Evolutionary conservation across 129 eudicot genomes (phyloP).

Genomic region (Calendula officinalis): DNA sequence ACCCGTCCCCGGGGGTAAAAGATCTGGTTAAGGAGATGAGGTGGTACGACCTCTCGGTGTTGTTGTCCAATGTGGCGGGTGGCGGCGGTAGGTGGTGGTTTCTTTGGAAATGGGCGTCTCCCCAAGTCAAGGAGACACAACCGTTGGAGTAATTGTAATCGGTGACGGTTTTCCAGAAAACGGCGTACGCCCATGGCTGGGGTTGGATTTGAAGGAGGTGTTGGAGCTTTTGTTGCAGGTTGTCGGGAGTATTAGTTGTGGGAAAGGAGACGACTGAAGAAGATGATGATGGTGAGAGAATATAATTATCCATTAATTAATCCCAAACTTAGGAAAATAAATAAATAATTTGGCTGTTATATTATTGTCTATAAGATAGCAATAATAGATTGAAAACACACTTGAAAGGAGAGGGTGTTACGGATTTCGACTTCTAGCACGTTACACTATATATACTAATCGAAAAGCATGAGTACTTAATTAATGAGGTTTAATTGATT

Average conservation of each 20-base stretch:
- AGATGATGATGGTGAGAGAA: conserved; percentile 39
- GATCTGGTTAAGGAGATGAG: conserved; percentile 42
- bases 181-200: conserved; percentile 53
- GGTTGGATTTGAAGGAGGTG: conserved; percentile 41
- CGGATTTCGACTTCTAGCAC: no score
- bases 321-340: background rate
- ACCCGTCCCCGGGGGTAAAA: conserved; percentile 40
- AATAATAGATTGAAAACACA: no score
- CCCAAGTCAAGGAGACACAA: conserved; percentile 41
- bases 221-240: conserved; percentile 45
- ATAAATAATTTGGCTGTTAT: no score
- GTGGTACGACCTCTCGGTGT: conserved; percentile 52
- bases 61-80: no score
- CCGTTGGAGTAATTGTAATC: conserved; percentile 35
- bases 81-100: background rate
- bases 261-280: conserved; percentile 27
- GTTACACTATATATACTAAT: no score
- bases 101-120: conserved; percentile 47
- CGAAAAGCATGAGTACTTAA: no score
- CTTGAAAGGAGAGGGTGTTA: no score
- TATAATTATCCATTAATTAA: conserved; percentile 42
- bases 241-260: background rate
- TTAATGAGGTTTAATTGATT: no score
- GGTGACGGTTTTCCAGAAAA: conserved; percentile 47
- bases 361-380: no score